A percentile compares a stretch with the other conserved stretches of the same genome.
These are phyloP conservation scores for Argentina anserina DNA, from an alignment of 306 rosid species.

Conservation along the genomic window DNA sequence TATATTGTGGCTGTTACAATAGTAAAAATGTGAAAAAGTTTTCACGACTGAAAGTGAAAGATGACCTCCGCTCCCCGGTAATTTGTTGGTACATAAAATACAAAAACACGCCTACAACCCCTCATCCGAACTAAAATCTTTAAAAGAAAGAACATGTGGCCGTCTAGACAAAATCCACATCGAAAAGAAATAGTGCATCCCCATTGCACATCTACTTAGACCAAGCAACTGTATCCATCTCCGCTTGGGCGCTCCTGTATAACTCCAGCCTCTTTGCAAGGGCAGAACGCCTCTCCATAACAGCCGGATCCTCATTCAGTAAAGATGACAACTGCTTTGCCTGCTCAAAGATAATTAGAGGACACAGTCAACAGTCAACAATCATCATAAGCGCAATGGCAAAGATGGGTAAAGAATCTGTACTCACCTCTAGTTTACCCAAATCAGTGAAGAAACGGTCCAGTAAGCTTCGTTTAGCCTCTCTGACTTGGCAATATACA, in stretches of 20 bases:
- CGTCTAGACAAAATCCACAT: slow-evolving; percentile 19
- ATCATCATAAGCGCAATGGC: neutral
- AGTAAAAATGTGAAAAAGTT: neutral
- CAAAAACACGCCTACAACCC: neutral
- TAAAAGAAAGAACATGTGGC: slow-evolving; percentile 26
- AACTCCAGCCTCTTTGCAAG: slow-evolving; percentile 82
- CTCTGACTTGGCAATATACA: slow-evolving; percentile 88
- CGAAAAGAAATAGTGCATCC: slow-evolving; percentile 3
- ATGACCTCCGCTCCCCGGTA: slow-evolving; percentile 13
- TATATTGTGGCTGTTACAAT: neutral
- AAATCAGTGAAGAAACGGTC: slow-evolving; percentile 76
- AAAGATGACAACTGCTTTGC: slow-evolving; percentile 62
- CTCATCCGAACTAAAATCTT: slow-evolving; percentile 10
- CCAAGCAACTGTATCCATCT: slow-evolving; percentile 88
- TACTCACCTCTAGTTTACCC: slow-evolving; percentile 75
- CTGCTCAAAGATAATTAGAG: slow-evolving; percentile 33
- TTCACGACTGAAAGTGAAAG: slow-evolving; percentile 4
- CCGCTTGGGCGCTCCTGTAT: slow-evolving; percentile 85
- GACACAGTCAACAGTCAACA: neutral
- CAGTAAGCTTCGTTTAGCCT: slow-evolving; percentile 81
- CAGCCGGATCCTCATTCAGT: slow-evolving; percentile 88
- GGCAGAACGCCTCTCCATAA: slow-evolving; percentile 78
- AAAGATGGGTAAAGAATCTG: neutral
- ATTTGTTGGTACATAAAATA: slow-evolving; percentile 10
- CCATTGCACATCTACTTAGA: slow-evolving; percentile 50